A percentile compares a stretch with the other conserved stretches of the same genome.
These are phyloP conservation scores for Trametes meyenii DNA, from an alignment of 768 basidiomycete species.

Conservation along the genomic window DNA sequence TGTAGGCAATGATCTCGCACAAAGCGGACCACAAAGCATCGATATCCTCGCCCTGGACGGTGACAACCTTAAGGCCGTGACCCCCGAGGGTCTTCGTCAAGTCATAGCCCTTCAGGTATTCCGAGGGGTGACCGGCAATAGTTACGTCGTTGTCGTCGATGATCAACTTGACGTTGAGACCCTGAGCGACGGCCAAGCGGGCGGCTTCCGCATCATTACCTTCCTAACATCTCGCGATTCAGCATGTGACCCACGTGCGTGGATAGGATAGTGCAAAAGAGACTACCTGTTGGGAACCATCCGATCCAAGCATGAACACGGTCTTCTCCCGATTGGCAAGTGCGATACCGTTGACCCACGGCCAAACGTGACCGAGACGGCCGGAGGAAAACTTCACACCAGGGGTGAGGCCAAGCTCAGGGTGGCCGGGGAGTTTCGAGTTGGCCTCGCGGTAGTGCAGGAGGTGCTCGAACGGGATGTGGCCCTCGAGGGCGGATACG, in stretches of 20 bases:
- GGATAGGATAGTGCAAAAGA: neutral
- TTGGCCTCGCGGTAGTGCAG: slow-evolving; percentile 86
- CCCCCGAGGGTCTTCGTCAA: slow-evolving; percentile 73
- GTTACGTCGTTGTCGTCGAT: slow-evolving; percentile 93
- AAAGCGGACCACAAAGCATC: slow-evolving; percentile 76
- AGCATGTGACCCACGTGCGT: slow-evolving; percentile 4
- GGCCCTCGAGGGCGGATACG: slow-evolving; percentile 74
- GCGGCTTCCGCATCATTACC: slow-evolving; percentile 92
- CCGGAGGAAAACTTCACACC: slow-evolving; percentile 93
- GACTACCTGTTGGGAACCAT: slow-evolving; percentile 75
- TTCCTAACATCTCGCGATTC: slow-evolving; percentile 41
- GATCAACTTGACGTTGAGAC: slow-evolving; percentile 81
- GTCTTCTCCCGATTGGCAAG: slow-evolving; percentile 77
- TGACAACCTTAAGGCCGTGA: slow-evolving; percentile 78
- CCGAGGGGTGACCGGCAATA: slow-evolving; percentile 87
- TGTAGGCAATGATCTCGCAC: slow-evolving; percentile 51
- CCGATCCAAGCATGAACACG: slow-evolving; percentile 84
- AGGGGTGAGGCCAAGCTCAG: slow-evolving; percentile 88
- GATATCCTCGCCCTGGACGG: slow-evolving; percentile 76
- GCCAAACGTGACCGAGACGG: slow-evolving; percentile 92
- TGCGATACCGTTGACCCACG: slow-evolving; percentile 83
- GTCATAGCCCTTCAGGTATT: slow-evolving; percentile 82
- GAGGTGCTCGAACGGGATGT: slow-evolving; percentile 73
- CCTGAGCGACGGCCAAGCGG: slow-evolving; percentile 81
- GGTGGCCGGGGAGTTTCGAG: slow-evolving; percentile 87